Evolutionary conservation across 176 grass and related monocot species (phyloP).

Genomic region (Ensete glaucum): DNA sequence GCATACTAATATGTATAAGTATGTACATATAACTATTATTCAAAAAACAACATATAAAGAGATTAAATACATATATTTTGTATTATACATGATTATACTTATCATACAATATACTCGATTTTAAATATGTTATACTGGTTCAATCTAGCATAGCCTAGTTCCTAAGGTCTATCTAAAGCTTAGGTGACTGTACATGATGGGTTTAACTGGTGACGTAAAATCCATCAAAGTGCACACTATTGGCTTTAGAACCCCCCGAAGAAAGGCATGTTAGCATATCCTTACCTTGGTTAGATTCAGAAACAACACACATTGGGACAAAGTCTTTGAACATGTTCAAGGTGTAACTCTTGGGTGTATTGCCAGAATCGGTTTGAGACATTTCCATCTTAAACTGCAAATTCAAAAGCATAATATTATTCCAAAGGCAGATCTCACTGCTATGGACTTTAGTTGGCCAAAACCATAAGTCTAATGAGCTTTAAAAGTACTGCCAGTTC

Average conservation of each 20-base stretch:
- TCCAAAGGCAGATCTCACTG: not conserved
- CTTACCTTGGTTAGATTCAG: constrained; percentile 72
- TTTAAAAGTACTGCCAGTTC: not conserved
- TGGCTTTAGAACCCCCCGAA: not conserved
- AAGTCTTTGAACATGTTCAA: constrained; percentile 94
- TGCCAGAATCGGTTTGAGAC: constrained; percentile 46
- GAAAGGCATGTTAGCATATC: not conserved
- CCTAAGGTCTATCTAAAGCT: too few species aligned
- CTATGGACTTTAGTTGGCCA: not conserved
- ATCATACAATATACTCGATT: too few species aligned
- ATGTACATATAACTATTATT: too few species aligned
- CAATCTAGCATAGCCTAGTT: too few species aligned
- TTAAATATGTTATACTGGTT: too few species aligned
- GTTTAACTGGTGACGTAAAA: too few species aligned
- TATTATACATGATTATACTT: too few species aligned
- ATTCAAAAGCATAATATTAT: constrained; percentile 2
- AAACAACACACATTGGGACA: constrained; percentile 75
- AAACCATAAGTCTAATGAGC: not conserved
- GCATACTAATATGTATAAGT: too few species aligned
- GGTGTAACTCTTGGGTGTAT: constrained; percentile 83
- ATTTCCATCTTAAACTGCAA: constrained; percentile 95
- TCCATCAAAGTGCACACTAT: too few species aligned
- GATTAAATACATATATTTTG: too few species aligned
- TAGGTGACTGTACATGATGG: too few species aligned
- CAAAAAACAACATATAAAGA: too few species aligned